Conservation (phyloP, 805 yeast genomes). For the Nematodospora valgi region DNA sequence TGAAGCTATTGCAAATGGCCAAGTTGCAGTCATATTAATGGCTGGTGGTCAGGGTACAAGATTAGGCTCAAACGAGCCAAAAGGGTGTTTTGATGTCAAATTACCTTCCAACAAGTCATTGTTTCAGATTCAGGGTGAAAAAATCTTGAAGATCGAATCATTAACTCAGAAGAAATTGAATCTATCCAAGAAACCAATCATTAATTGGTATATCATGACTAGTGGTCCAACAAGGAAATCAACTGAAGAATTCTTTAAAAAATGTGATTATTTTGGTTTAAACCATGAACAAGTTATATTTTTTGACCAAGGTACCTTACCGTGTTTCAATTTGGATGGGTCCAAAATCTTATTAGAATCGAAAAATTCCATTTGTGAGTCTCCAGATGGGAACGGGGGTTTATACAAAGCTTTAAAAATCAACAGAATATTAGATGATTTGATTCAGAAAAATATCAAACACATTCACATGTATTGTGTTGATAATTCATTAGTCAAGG, state of each 20-base stretch:
- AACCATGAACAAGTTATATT: slow-evolving; percentile 57
- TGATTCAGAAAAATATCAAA: slow-evolving; percentile 63
- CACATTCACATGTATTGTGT: slow-evolving; percentile 97
- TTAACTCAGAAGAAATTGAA: slow-evolving; percentile 39
- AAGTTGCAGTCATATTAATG: slow-evolving; percentile 87
- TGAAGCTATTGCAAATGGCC: slow-evolving; percentile 60
- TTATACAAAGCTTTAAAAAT: slow-evolving; percentile 76
- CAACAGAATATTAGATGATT: slow-evolving; percentile 65
- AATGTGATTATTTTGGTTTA: slow-evolving; percentile 71
- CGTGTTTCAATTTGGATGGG: slow-evolving; percentile 78
- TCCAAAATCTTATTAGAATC: slow-evolving; percentile 61
- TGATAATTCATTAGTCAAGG: slow-evolving; percentile 86
- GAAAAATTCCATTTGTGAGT: slow-evolving; percentile 58
- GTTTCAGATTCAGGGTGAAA: slow-evolving; percentile 92
- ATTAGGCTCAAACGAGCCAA: slow-evolving; percentile 84
- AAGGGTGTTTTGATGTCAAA: slow-evolving; percentile 88
- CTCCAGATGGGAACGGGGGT: slow-evolving; percentile 99
- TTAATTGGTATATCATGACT: slow-evolving; percentile 88
- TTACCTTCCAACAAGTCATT: slow-evolving; percentile 81
- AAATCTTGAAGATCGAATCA: slow-evolving; percentile 60
- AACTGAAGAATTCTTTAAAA: slow-evolving; percentile 68
- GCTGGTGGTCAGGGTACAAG: slow-evolving; percentile 99
- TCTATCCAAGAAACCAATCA: slow-evolving; percentile 11
- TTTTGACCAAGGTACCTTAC: slow-evolving; percentile 93
- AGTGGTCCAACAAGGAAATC: slow-evolving; percentile 77